phyloP scores from a whole-genome alignment of 768 basidiomycete species.

The Leccinum incarnatum region DNA sequence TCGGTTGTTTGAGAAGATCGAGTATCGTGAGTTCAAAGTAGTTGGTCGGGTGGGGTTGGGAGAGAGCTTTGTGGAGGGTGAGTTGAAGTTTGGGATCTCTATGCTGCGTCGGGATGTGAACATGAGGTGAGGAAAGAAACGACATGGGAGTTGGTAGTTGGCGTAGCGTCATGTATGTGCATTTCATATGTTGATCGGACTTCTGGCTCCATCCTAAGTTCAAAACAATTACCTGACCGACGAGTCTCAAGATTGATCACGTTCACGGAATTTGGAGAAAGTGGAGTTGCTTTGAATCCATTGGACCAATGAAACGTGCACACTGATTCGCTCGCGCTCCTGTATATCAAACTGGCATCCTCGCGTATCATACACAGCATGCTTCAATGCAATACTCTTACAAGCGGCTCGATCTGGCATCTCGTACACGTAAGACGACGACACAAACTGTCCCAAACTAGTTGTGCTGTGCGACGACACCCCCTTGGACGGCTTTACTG shows the following conservation, averaged over 20 bases:
- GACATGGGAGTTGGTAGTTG: too few species aligned
- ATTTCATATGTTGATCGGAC: not conserved
- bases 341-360: too few species aligned
- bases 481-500: not conserved
- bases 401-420: not conserved
- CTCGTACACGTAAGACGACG: too few species aligned
- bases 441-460: not conserved
- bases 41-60: slow-evolving; percentile 37
- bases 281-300: too few species aligned
- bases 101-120: slow-evolving; percentile 42
- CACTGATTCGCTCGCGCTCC: not conserved
- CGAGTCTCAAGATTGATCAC: too few species aligned
- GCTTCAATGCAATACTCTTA: not conserved
- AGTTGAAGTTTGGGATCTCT: slow-evolving; percentile 40
- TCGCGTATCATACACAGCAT: not conserved
- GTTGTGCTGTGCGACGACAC: not conserved
- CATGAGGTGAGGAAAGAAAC: slow-evolving; percentile 18
- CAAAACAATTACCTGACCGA: too few species aligned
- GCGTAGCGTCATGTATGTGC: not conserved
- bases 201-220: too few species aligned
- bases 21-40: slow-evolving; percentile 43
- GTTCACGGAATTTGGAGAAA: too few species aligned
- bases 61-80: slow-evolving; percentile 23
- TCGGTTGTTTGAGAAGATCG: slow-evolving; percentile 44
- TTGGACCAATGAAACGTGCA: too few species aligned